Conservation (phyloP, 2,329 filamentous ascomycete species). For the Scytalidium lignicola region DNA sequence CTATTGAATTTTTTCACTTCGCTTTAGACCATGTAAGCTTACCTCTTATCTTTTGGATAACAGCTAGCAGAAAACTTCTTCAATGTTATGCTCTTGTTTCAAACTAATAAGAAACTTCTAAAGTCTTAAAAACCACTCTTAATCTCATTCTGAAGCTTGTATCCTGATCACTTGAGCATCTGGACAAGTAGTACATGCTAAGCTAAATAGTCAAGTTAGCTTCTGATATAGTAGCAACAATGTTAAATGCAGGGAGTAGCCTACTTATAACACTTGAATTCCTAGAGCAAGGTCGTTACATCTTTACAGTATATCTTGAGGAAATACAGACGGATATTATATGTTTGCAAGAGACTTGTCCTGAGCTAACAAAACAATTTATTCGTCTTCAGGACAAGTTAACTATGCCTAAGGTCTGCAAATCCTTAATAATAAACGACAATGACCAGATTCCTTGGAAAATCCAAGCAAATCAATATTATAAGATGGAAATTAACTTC, state of each 20-base stretch:
- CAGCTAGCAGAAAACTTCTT: not conserved
- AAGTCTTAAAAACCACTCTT: slow-evolving; percentile 2
- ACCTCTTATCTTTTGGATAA: not conserved
- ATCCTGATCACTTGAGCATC: slow-evolving; percentile 9
- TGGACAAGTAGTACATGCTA: slow-evolving; percentile 20
- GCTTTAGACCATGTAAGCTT: no score
- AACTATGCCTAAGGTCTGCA: not conserved
- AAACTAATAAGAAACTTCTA: slow-evolving; percentile 10
- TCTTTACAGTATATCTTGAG: slow-evolving; percentile 17
- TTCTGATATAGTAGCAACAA: slow-evolving; percentile 18
- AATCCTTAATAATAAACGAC: no score
- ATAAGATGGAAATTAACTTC: no score
- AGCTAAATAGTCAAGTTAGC: slow-evolving; percentile 11
- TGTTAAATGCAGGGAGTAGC: slow-evolving; percentile 9
- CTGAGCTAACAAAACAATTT: slow-evolving; percentile 11
- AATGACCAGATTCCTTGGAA: no score
- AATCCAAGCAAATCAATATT: no score
- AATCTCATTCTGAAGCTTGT: slow-evolving; percentile 13
- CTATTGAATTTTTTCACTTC: no score
- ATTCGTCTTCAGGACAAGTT: slow-evolving; percentile 8
- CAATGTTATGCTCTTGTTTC: not conserved
- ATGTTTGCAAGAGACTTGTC: slow-evolving; percentile 3
- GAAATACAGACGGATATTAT: slow-evolving; percentile 17
- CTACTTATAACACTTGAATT: slow-evolving; percentile 11
- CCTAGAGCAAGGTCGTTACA: slow-evolving; percentile 25